Evolutionary conservation across 2,329 filamentous ascomycete species (phyloP), one percentile per base, ranked within the genome.

Genomic region (Hypoxylon sp.): DNA sequence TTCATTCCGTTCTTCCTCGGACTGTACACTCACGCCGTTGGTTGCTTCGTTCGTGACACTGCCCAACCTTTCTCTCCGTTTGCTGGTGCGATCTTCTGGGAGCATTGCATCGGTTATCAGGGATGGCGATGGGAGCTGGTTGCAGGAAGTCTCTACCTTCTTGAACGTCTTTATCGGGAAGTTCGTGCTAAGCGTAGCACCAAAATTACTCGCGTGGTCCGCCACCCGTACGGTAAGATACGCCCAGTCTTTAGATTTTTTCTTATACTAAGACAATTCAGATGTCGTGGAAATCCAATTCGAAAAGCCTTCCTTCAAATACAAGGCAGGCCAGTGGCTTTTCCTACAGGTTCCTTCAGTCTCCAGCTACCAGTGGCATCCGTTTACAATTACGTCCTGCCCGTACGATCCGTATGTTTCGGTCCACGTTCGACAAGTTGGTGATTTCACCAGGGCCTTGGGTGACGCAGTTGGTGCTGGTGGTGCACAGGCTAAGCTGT

Each of bases 221-320:
- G 93, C 70, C 96, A 99, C 82, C 96, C 96, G 4, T 98, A 97
- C 77, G 93, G 90, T 92, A 82, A 80, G 88, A 49, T 77, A 42
- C 45, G 14, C 26, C 14, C 16, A 6, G 16, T 20, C 22, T 8
- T n/a, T 28, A 30, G 4, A 30, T 44, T 3, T 20, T 12, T 14
- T 3, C 30, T 6, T 14, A 42, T 59, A 61, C 73, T 82, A 77
- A 82, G 70, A 2, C 9, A 3, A 30, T 11, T 2, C 65, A 93
- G 92, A 97, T 76, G 95, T 94, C 53, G 93, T 98, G 75, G 96
- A 99, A 81, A 94, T 99, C 67, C 96, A 99, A 78, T 98, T 99
- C 82, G 87, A 86, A 78, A 99, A 99, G 82, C 93, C 95, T 4
- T 96, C 91, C 61, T 97, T 99, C 91, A 93, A 89, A 76, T 99